Conservation (phyloP, 495 filamentous ascomycete genomes). For the Oidiodendron maius region DNA sequence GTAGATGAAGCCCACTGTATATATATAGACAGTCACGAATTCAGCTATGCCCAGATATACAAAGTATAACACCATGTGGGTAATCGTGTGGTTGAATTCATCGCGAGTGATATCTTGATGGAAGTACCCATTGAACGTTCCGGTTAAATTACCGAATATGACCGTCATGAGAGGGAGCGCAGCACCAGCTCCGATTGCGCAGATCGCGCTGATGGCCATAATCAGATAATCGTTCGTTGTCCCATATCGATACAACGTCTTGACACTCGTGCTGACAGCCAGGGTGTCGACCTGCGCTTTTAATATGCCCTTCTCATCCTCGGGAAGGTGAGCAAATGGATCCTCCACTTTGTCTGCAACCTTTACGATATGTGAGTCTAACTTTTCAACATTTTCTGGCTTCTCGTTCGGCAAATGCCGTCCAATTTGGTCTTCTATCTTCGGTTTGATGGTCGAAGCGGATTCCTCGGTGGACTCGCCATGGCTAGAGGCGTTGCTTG, state of each 20-base stretch:
- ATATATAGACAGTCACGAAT: constrained; percentile 73
- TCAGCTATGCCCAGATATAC: constrained; percentile 85
- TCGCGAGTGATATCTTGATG: constrained; percentile 35
- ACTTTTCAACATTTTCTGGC: constrained; percentile 29
- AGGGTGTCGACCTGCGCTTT: constrained; percentile 66
- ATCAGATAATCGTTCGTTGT: constrained; percentile 69
- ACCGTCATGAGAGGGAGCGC: constrained; percentile 85
- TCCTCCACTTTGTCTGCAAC: constrained; percentile 39
- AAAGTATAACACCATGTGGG: constrained; percentile 74
- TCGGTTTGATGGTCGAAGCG: constrained; percentile 12
- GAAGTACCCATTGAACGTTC: constrained; percentile 63
- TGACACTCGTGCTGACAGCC: constrained; percentile 55
- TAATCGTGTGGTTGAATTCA: constrained; percentile 55
- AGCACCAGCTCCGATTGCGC: constrained; percentile 72
- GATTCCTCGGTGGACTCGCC: constrained; percentile 19
- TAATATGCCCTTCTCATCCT: constrained; percentile 60
- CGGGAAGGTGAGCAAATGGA: constrained; percentile 49
- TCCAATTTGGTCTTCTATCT: constrained; percentile 2
- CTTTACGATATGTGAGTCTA: constrained; percentile 45
- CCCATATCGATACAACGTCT: constrained; percentile 73
- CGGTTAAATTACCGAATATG: constrained; percentile 72
- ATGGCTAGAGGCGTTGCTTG: constrained; percentile 10
- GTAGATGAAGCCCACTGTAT: constrained; percentile 88
- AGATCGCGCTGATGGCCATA: constrained; percentile 56
- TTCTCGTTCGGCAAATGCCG: neutral